These are phyloP conservation scores for Fusarium stilboides DNA, from an alignment of 2,329 filamentous ascomycete genomes.

Conservation along the genomic window DNA sequence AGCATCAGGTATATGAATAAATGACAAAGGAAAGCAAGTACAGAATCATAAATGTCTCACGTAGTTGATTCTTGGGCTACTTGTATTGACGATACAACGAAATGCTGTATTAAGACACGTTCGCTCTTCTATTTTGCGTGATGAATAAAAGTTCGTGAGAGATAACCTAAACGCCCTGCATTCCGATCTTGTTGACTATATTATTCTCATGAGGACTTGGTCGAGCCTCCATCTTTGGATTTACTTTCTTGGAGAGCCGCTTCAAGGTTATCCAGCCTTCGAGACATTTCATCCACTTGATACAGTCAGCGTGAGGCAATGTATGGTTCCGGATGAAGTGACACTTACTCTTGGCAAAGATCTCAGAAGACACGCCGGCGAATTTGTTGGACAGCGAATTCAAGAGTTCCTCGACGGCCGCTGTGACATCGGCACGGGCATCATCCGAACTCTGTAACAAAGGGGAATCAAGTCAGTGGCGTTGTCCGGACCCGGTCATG, in stretches of 20 bases:
- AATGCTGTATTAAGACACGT: constrained; percentile 26
- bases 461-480: constrained; percentile 33
- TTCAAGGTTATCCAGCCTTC: constrained; percentile 87
- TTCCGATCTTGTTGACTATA: constrained; percentile 3
- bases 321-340: neutral
- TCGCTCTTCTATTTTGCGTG: constrained; percentile 25
- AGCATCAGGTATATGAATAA: constrained; percentile 27
- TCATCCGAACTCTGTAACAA: constrained; percentile 59
- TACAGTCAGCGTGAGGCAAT: constrained; percentile 31
- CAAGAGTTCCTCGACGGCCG: constrained; percentile 88
- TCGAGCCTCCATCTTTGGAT: constrained; percentile 58
- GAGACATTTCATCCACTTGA: constrained; percentile 94
- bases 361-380: constrained; percentile 85
- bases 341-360: constrained; percentile 86
- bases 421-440: constrained; percentile 76
- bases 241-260: constrained; percentile 75
- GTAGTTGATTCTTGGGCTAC: constrained; percentile 41
- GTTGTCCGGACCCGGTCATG: constrained; percentile 15
- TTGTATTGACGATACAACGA: constrained; percentile 39
- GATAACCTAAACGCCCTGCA: constrained; percentile 36
- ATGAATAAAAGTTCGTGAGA: constrained; percentile 29
- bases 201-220: constrained; percentile 52
- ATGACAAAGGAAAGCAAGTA: constrained; percentile 29
- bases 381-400: constrained; percentile 90
- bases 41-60: constrained; percentile 32